A percentile compares a stretch with the other conserved stretches of the same genome.
These are phyloP conservation scores for Antitrichia curtipendula DNA, from an alignment of 225 moss, liverwort and hornwort genomes.

Conservation along the genomic window DNA sequence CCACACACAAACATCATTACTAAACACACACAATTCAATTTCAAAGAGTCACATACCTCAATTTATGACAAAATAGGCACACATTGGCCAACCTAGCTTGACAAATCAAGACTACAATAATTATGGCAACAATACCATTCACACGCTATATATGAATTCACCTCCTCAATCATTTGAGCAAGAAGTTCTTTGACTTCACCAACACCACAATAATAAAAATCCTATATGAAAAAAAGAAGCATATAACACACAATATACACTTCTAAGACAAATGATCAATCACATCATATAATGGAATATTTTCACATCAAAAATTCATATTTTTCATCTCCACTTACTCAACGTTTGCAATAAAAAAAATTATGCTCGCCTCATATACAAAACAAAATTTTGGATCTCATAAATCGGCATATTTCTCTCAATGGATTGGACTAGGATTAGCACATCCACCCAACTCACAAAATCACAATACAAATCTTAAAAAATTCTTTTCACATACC, in stretches of 20 bases:
- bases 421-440: neutral
- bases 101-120: neutral
- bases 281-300: neutral
- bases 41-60: neutral
- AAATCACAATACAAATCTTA: no score
- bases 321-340: neutral
- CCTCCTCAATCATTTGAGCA: neutral
- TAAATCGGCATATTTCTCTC: no score
- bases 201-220: neutral
- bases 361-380: no score
- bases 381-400: no score
- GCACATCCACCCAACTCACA: neutral
- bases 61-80: neutral
- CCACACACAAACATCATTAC: no score
- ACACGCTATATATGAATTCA: fast-evolving
- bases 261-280: neutral
- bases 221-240: neutral
- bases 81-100: no score
- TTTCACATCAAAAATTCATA: neutral
- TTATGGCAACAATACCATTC: neutral
- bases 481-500: no score
- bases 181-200: neutral
- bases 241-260: neutral
- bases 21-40: neutral
- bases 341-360: no score